A percentile compares a stretch with the other conserved stretches of the same genome.
Evolutionary conservation across 2,329 filamentous ascomycete species (phyloP).

Genomic region (Elsinoe arachidis): DNA sequence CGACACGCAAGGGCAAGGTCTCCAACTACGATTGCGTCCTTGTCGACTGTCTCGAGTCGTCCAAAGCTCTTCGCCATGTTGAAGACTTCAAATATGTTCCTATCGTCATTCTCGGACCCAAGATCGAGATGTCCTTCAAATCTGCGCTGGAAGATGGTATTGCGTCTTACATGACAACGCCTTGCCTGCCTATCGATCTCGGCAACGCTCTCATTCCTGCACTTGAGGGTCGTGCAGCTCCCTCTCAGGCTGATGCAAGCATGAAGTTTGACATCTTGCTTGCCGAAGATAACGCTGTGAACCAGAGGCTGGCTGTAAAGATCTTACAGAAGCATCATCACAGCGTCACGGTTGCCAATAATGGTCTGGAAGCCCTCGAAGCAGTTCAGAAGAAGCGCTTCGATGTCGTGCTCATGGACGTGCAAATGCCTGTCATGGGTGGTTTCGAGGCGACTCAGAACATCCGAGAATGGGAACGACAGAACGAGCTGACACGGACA

Average conservation of each 20-base stretch:
- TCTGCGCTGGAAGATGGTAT: slow-evolving; percentile 91
- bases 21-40: slow-evolving; percentile 89
- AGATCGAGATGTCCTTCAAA: slow-evolving; percentile 86
- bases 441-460: slow-evolving; percentile 96
- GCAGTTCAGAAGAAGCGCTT: slow-evolving; percentile 87
- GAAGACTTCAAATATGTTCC: slow-evolving; percentile 98
- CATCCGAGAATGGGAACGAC: slow-evolving; percentile 89
- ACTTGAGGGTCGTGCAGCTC: slow-evolving; percentile 83
- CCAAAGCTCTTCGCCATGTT: slow-evolving; percentile 71
- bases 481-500: slow-evolving; percentile 68
- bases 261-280: slow-evolving; percentile 92
- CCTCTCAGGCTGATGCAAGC: slow-evolving; percentile 84
- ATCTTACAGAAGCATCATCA: slow-evolving; percentile 97
- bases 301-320: slow-evolving; percentile 91
- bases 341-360: slow-evolving; percentile 84
- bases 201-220: slow-evolving; percentile 95
- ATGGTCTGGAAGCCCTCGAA: slow-evolving; percentile 86
- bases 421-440: slow-evolving; percentile 99
- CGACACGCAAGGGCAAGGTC: slow-evolving; percentile 42
- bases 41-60: slow-evolving; percentile 86
- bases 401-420: slow-evolving; percentile 97
- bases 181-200: slow-evolving; percentile 85
- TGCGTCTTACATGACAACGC: slow-evolving; percentile 98
- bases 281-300: slow-evolving; percentile 95
- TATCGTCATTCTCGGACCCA: slow-evolving; percentile 80